Base-by-base conservation (phyloP, 441 rosid genomes). In the Erodium chrysanthum region DNA sequence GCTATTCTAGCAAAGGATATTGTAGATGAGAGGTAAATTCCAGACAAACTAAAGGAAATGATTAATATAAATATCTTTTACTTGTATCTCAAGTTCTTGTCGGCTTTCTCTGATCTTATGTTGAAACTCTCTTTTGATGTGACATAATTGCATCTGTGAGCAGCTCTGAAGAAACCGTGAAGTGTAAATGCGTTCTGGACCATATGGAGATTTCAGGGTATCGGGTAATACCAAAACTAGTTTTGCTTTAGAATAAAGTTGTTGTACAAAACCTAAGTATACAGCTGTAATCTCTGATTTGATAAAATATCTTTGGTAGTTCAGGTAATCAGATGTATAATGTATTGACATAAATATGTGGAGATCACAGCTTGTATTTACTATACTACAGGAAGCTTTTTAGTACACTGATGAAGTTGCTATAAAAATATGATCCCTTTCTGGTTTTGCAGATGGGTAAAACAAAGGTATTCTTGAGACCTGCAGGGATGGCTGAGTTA, bases 401-500 rank as follows among this genome's bases (percentile, higher is more conserved):
- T 23, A 12, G 15, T 21, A 6, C 6, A 59, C 31, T 59, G 33
- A 63, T 61, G 31, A 23, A 23, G 44, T 22, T 67, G 61, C 33
- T 63, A 6, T 21, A 63, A 74, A 29, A n/a, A 73, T 70, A 68
- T 68, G 78, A 69, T 69, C 65, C 73, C 69, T 71, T 69, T 71
- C 68, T 78, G 74, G 70, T 54, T 64, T 70, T 84, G 78, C 90
- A 91, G 96, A 83, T 94, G 77, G 99, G 99, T 65, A 88, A 87
- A 80, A 94, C 97, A 25, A 94, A 91, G 85, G 85, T 94, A 63
- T 94, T 94, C 80, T 76, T 94, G 72, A 88, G 99, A 78, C 96
- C 96, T 9, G 99, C 97, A 71, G 97, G 91, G 79, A 95, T 95
- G 97, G 99, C 99, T 70, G 99, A 91, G 80, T 81, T 94, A 66